Percentiles rank a stretch among this genome's conserved stretches.
Evolutionary conservation across 2,329 filamentous ascomycete species (phyloP).

Genomic region (Tympanopsis confertula): DNA sequence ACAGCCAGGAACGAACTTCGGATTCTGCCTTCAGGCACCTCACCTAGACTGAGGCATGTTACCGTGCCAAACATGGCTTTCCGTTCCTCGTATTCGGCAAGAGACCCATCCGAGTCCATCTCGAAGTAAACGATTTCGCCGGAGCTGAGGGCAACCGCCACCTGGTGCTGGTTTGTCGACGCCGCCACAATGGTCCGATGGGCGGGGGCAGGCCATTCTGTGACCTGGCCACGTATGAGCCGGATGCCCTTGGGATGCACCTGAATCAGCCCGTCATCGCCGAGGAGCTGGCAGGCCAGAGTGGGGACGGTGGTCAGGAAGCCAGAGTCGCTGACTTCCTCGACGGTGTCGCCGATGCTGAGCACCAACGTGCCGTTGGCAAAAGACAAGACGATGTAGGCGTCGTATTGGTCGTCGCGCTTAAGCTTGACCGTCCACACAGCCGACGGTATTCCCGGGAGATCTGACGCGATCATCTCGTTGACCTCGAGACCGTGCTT

Average conservation of each 20-base stretch:
- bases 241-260: slow-evolving; percentile 94
- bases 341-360: slow-evolving; percentile 91
- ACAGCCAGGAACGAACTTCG: slow-evolving; percentile 90
- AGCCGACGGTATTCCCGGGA: slow-evolving; percentile 76
- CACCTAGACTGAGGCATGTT: slow-evolving; percentile 80
- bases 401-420: slow-evolving; percentile 72
- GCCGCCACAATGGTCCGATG: slow-evolving; percentile 93
- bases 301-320: slow-evolving; percentile 84
- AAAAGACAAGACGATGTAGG: slow-evolving; percentile 91
- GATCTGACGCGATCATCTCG: slow-evolving; percentile 87
- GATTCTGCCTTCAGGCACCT: slow-evolving; percentile 79
- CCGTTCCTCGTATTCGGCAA: slow-evolving; percentile 90
- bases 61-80: slow-evolving; percentile 92
- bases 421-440: slow-evolving; percentile 93
- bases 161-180: slow-evolving; percentile 87
- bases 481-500: slow-evolving; percentile 89
- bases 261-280: slow-evolving; percentile 84
- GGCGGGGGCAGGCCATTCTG: slow-evolving; percentile 86
- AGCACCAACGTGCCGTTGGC: slow-evolving; percentile 81
- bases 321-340: slow-evolving; percentile 86
- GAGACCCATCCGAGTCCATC: slow-evolving; percentile 80
- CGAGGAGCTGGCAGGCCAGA: slow-evolving; percentile 83
- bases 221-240: slow-evolving; percentile 74
- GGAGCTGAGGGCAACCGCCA: slow-evolving; percentile 85
- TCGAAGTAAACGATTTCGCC: slow-evolving; percentile 98